A percentile compares a stretch with the other conserved stretches of the same genome.
These are phyloP conservation scores for Diplodia seriata DNA, from an alignment of 2,329 filamentous ascomycete genomes.

Conservation along the genomic window DNA sequence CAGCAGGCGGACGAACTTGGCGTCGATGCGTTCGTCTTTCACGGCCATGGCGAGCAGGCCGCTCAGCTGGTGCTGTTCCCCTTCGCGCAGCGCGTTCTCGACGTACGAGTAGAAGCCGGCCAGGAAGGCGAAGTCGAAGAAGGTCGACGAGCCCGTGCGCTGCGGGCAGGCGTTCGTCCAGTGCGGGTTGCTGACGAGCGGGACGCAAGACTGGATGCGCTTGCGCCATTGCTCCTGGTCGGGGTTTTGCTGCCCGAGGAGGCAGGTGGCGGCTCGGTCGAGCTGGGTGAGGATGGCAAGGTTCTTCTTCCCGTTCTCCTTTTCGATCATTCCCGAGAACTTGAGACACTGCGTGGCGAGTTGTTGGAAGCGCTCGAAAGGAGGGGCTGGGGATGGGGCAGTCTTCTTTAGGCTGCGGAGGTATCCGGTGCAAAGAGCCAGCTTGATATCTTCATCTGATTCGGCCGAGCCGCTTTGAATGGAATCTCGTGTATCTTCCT, in stretches of 20 bases:
- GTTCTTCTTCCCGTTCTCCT: background rate
- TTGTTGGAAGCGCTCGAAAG: conserved; percentile 5
- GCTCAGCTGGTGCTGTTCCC: background rate
- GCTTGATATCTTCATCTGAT: background rate
- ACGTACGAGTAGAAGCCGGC: conserved; percentile 23
- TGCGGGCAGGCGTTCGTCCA: conserved; percentile 25
- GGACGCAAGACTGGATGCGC: conserved; percentile 2
- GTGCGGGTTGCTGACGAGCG: conserved; percentile 13
- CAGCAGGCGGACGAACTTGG: conserved; percentile 1
- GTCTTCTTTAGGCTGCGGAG: conserved; percentile 20
- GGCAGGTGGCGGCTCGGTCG: conserved; percentile 8
- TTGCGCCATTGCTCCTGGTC: conserved; percentile 7
- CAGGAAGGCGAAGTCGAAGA: conserved; percentile 26
- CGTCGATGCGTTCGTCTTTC: conserved; percentile 2
- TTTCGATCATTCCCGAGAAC: conserved; percentile 7
- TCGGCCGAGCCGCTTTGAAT: background rate
- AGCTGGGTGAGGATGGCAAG: conserved; percentile 17
- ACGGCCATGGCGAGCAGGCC: background rate
- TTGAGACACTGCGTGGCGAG: conserved; percentile 17
- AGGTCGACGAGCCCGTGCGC: conserved; percentile 10
- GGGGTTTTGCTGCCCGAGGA: background rate
- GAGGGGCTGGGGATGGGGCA: background rate
- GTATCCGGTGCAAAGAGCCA: conserved; percentile 15
- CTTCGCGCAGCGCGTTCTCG: conserved; percentile 6
- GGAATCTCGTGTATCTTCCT: background rate